Evolutionary conservation across 2,329 filamentous ascomycete genomes (phyloP).

Genomic region (Fragosphaeria purpurea): DNA sequence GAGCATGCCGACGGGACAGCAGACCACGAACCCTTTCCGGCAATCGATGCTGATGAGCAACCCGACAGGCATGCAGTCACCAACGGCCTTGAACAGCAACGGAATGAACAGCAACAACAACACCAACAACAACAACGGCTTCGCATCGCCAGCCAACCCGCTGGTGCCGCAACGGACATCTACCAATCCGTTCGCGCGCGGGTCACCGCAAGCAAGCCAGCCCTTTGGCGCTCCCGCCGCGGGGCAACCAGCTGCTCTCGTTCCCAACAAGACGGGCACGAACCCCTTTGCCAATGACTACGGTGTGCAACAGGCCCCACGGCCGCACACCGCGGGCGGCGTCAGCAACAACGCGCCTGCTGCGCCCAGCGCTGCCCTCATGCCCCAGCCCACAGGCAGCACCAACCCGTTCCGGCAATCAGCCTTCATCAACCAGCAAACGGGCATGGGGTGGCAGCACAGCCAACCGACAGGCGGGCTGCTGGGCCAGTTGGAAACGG

Average conservation of each 20-base stretch:
- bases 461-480: constrained; percentile 71
- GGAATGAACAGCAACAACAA: not conserved
- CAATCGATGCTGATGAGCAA: constrained; percentile 69
- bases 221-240: constrained; percentile 24
- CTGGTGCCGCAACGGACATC: constrained; percentile 46
- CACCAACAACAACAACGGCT: not conserved
- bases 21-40: constrained; percentile 84
- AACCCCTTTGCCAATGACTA: constrained; percentile 49
- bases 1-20: constrained; percentile 38
- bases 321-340: constrained; percentile 43
- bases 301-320: constrained; percentile 16
- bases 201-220: constrained; percentile 32
- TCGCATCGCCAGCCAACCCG: not conserved
- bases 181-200: constrained; percentile 82
- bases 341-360: constrained; percentile 53
- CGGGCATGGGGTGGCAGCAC: constrained; percentile 81
- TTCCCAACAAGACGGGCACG: constrained; percentile 43
- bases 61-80: constrained; percentile 33
- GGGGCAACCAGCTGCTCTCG: constrained; percentile 29
- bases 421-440: constrained; percentile 79
- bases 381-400: constrained; percentile 71
- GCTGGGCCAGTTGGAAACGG: constrained; percentile 66
- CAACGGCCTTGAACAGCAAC: too few relatives aligned
- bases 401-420: constrained; percentile 95
- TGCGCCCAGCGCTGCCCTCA: constrained; percentile 35